Percentiles rank a stretch among this genome's conserved stretches.
phyloP scores from a whole-genome alignment of 2,329 filamentous ascomycete genomes.

The Venturia carpophila region DNA sequence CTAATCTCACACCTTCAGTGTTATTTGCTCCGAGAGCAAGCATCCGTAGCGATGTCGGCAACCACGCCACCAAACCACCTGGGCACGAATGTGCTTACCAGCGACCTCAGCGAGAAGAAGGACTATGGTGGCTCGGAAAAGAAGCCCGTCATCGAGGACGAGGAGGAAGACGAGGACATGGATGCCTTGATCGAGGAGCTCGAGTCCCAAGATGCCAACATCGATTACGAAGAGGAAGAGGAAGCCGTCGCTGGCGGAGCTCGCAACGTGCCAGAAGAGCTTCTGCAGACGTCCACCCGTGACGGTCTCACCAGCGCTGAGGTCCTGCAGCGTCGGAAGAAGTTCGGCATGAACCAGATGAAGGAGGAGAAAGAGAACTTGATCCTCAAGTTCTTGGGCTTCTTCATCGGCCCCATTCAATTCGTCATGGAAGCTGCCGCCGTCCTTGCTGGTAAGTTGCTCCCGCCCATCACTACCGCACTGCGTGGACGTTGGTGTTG shows the following conservation, averaged over 20 bases:
- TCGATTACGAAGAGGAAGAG: conserved; percentile 56
- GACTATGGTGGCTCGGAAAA: conserved; percentile 21
- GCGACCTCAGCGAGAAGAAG: conserved; percentile 26
- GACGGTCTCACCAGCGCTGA: conserved; percentile 65
- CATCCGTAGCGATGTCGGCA: conserved; percentile 9
- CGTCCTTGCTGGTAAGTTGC: conserved; percentile 8
- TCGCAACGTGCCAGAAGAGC: conserved; percentile 61
- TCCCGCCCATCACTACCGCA: conserved; percentile 32
- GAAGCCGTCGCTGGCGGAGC: conserved; percentile 47
- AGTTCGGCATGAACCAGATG: conserved; percentile 81
- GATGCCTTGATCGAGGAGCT: conserved; percentile 82
- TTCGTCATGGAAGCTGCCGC: conserved; percentile 73
- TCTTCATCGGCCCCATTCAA: conserved; percentile 84
- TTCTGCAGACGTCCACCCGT: conserved; percentile 66
- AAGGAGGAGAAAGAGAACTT: conserved; percentile 85
- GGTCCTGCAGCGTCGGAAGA: conserved; percentile 56
- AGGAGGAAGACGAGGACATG: conserved; percentile 55
- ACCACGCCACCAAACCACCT: conserved; percentile 24
- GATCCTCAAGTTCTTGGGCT: conserved; percentile 71
- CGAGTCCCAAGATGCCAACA: conserved; percentile 69
- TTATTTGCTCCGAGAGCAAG: background rate
- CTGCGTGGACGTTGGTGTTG: too few relatives aligned
- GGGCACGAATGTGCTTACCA: conserved; percentile 24
- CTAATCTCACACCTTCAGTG: background rate
- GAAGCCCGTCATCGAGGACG: conserved; percentile 14